Evolutionary conservation across 805 yeast genomes (phyloP).

Genomic region (Yarrowia bubula): DNA sequence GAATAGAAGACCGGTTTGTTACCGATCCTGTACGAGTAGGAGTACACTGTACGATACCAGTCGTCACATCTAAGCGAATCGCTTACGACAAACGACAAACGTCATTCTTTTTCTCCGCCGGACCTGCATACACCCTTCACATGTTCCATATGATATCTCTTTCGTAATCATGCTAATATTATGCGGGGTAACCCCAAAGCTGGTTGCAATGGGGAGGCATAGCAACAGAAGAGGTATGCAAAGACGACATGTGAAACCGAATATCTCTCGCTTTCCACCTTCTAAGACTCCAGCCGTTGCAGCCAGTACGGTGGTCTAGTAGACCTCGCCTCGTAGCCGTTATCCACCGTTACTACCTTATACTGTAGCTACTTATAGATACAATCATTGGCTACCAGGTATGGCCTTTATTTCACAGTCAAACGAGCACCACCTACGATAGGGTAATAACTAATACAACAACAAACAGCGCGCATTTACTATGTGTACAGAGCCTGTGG

Average conservation of each 20-base stretch:
- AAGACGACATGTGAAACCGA: not conserved
- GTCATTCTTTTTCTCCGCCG: slow-evolving; percentile 14
- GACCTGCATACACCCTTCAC: slow-evolving; percentile 27
- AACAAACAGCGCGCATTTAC: too few species aligned
- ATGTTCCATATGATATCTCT: slow-evolving; percentile 23
- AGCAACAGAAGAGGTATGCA: not conserved
- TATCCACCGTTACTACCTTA: too few species aligned
- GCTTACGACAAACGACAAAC: not conserved
- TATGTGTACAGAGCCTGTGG: too few species aligned
- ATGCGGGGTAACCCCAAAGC: slow-evolving; percentile 16
- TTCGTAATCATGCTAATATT: slow-evolving; percentile 11
- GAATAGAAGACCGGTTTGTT: too few species aligned
- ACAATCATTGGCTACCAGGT: too few species aligned
- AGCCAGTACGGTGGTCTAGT: not conserved
- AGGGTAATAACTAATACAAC: too few species aligned
- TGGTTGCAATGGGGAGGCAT: not conserved
- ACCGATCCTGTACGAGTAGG: too few species aligned
- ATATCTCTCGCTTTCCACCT: not conserved
- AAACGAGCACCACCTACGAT: too few species aligned
- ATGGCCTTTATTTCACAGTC: too few species aligned
- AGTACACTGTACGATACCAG: too few species aligned
- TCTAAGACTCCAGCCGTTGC: not conserved
- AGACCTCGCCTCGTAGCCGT: too few species aligned
- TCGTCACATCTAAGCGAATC: not conserved
- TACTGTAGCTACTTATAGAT: too few species aligned